Base-by-base conservation (phyloP, 2,329 filamentous ascomycete species). In the Ophiostoma sp. region DNA sequence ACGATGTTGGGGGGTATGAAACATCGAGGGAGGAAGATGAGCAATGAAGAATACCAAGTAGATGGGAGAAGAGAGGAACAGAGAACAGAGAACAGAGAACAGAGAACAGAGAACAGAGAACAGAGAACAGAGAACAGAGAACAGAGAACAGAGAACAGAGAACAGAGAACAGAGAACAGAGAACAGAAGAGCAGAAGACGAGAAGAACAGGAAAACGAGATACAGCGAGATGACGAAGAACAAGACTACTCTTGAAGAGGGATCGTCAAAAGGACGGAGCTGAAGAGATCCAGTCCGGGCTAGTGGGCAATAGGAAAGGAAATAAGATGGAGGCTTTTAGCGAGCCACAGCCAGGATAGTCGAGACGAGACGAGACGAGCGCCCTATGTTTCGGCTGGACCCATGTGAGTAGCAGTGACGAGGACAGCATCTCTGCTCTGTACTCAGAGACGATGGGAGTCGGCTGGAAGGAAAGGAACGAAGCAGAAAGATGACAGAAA, bases 271-370 rank as follows among this genome's bases (percentile, higher is more conserved):
- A 23, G 57, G 13, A 62, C 57, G 57, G 57, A 62, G 57, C 57
- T 62, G 57, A 62, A 62, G 57, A 33, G 57, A 33, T 57, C 35
- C 57, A 62, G 57, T 23, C 52, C 52, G 23, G 52, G 11, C 57
- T 62, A 62, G 57, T 62, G 27, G 27, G 13, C 27, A 27, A 33
- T 33, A 62, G 57, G 57, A 27, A 57, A 57, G n/a, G 52, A 57
- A 57, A 62, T 62, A 62, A 31, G 15, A 62, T 31, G 57, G 57
- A 62, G 57, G 57, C 52, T 62, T 23, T 62, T 62, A 62, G 57
- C 57, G 57, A 62, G 52, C 57, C 57, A 33, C n/a, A 33, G 57
- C 57, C 57, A 33, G 57, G 57, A 62, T 31, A 35, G 57, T 31
- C 27, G 57, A 62, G 57, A 62, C 57, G 57, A 62, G 57, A 62